Evolutionary conservation across 306 rosid species (phyloP), one percentile per base, ranked within the genome.

Genomic region (Cucurbita maxima): DNA sequence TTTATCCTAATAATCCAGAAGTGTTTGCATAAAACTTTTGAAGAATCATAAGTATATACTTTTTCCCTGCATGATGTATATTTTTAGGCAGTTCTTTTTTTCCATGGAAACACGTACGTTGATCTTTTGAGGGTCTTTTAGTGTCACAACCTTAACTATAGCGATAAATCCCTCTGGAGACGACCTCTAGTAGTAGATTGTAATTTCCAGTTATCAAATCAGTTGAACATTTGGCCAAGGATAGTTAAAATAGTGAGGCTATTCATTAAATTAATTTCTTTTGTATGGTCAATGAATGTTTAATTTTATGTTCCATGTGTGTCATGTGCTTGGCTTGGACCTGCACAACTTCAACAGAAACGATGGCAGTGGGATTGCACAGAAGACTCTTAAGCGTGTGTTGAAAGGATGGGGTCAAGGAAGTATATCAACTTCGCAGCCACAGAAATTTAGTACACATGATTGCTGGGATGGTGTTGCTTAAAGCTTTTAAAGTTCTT

Each of bases 391-490:
- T 10, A 90, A 79, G 82, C 88, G 86, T 61, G 98, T 88, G 25
- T 82, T 87, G 78, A 90, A 85, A 79, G 96, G 98, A 73, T 90
- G 90, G 98, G 98, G 92, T 76, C 92, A 81, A 81, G 88, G 83
- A 69, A 82, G 78, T 72, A 79, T 90, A 75, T 76, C 78, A 1
- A 84, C 82, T 79, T 79, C 80, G 80, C 89, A 67, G 78, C 82
- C 85, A 72, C 87, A 76, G 79, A 58, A 78, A 58, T 70, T 75
- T 55, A 79, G 83, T 51, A 75, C 57, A 79, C 77, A 77, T 80
- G 98, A 85, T 76, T 82, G 79, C 66, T 84, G 81, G 81, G 88
- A 84, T 14, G 74, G 75, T 13, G 80, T n/a, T 53, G 55, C 25
- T 78, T 75, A 72, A 77, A 37, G 6, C 47, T 44, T 70, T 56